Conservation (phyloP, 78 protist species). For the Paulinella micropora region DNA sequence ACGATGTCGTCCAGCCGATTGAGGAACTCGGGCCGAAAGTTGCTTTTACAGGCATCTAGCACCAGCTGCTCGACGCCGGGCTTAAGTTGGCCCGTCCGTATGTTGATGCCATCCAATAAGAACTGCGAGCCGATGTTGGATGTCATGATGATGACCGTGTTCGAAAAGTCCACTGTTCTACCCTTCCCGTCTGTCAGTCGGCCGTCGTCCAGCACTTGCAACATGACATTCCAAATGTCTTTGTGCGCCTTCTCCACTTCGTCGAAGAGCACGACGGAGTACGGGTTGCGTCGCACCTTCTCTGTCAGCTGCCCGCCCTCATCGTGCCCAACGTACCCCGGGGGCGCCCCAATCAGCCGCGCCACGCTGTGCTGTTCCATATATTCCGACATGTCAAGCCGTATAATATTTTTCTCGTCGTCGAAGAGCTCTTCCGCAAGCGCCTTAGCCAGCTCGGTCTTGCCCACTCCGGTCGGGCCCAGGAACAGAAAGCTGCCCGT, state of each 20-base stretch:
- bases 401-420: constrained; percentile 63
- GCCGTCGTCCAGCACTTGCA: constrained; percentile 92
- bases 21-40: constrained; percentile 86
- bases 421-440: constrained; percentile 63
- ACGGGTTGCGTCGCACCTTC: constrained; percentile 88
- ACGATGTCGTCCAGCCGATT: constrained; percentile 84
- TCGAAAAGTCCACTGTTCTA: constrained; percentile 75
- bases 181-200: constrained; percentile 91
- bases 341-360: constrained; percentile 94
- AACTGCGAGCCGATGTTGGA: constrained; percentile 60
- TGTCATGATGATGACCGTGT: constrained; percentile 77
- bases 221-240: constrained; percentile 69
- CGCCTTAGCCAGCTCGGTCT: constrained; percentile 90
- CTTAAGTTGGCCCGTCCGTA: neutral
- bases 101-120: neutral
- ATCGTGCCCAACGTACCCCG: constrained; percentile 95
- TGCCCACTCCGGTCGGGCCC: constrained; percentile 73
- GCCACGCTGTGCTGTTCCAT: constrained; percentile 82
- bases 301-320: constrained; percentile 97
- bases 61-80: constrained; percentile 27
- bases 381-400: constrained; percentile 93
- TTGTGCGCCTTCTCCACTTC: constrained; percentile 91
- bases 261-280: constrained; percentile 89
- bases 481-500: constrained; percentile 68
- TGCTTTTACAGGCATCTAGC: constrained; percentile 38